phyloP scores from a whole-genome alignment of 345 rosid species.

The Aquilaria malaccensis region DNA sequence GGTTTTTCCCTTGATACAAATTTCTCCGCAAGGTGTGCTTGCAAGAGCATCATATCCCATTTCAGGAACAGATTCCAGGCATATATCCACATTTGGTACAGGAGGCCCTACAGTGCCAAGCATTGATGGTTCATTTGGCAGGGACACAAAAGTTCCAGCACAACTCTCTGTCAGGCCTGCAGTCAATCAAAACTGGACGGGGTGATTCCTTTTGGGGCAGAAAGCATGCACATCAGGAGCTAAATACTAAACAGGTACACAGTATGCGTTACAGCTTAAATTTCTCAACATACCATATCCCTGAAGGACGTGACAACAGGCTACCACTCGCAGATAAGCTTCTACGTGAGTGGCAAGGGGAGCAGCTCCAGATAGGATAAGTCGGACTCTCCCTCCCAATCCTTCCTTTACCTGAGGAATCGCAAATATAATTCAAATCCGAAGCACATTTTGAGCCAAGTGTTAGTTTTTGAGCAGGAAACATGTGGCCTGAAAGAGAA shows the following conservation, averaged over 20 bases:
- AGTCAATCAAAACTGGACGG: constrained; percentile 10
- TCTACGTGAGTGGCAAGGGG: constrained; percentile 87
- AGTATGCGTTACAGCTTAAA: background rate
- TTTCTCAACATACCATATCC: constrained; percentile 70
- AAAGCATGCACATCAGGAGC: constrained; percentile 1
- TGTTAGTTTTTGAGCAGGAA: background rate
- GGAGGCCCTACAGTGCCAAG: constrained; percentile 97
- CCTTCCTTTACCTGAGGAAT: constrained; percentile 75
- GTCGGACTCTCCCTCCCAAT: constrained; percentile 85
- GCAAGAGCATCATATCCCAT: constrained; percentile 95
- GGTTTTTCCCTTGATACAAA: constrained; percentile 70
- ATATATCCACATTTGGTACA: constrained; percentile 83
- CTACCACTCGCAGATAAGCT: constrained; percentile 83
- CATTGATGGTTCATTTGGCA: constrained; percentile 75
- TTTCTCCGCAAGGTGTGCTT: constrained; percentile 75
- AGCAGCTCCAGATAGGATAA: constrained; percentile 92
- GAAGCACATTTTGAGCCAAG: background rate
- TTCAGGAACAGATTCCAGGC: constrained; percentile 93
- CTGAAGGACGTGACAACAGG: constrained; percentile 94
- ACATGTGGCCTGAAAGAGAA: constrained; percentile 1
- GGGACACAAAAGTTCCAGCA: constrained; percentile 84
- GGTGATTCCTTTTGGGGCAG: background rate
- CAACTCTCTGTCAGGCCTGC: constrained; percentile 94
- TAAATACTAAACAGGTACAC: background rate
- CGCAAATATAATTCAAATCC: constrained; percentile 5